Base-by-base conservation (phyloP, 805 yeast species). In the Saccharomycodes ludwigii region DNA sequence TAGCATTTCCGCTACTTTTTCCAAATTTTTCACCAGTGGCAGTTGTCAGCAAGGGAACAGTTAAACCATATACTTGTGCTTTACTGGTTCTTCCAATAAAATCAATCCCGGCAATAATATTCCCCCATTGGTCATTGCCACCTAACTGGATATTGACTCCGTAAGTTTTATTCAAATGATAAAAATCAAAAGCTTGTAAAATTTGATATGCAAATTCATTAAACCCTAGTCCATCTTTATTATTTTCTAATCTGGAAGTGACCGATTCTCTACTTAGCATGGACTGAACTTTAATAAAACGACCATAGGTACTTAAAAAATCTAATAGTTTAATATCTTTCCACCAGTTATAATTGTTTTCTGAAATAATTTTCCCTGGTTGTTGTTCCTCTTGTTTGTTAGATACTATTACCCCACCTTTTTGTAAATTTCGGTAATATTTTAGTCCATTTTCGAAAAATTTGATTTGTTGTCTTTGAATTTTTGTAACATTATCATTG, bases 41-140 rank as follows among this genome's bases (percentile, higher is more conserved):
- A 0, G 95, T 83, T 0, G 95, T 82, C 42, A 91, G 61, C 18
- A 91, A 58, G 2, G 97, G 97, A 0, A 80, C 95, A 0, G 98
- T 91, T 28, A 91, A 42, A 0, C 96, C 97, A 52, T 58, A 81
- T 3, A 71, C 66, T 1, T 58, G 52, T 21, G 47, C 35, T 10
- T 49, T 46, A 6, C 47, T 38, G 36, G 53, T 32, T 39, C 94
- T 61, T 1, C 77, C 63, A 24, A 86, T 84, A 36, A 91, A 63
- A 46, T 91, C 98, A 24, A 82, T 70, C 0, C 98, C 98, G 1
- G 97, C 96, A 2, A 94, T 83, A 37, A 91, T 91, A 47, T 91
- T 91, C 1, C 98, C 98, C 85, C 95, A 91, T 56, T 91, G 98
- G 52, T 91, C 98, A 49, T 81, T 85, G 5, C 98, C 98, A 16